Conservation (phyloP, 2,329 filamentous ascomycete species). For the Onygenales sp. region DNA sequence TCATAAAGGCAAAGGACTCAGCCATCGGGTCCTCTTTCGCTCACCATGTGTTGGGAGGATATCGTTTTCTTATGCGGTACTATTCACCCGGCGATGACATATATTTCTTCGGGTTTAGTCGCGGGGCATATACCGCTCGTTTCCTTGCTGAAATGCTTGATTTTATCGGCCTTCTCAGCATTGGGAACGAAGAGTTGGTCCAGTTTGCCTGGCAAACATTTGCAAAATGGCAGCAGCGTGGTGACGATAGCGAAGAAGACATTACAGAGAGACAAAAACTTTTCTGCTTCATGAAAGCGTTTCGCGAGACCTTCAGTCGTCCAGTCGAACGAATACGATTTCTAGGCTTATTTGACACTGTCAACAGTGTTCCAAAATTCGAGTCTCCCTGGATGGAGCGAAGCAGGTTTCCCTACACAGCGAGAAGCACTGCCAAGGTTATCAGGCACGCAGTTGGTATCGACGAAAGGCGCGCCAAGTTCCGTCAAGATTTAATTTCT, state of each 20-base stretch:
- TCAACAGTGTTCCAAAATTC: conserved; percentile 38
- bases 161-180: conserved; percentile 40
- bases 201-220: conserved; percentile 37
- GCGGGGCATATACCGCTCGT: conserved; percentile 44
- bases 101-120: conserved; percentile 48
- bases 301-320: conserved; percentile 42
- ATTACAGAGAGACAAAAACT: conserved; percentile 7
- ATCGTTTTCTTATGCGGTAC: conserved; percentile 48
- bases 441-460: conserved; percentile 46
- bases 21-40: conserved; percentile 31
- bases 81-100: conserved; percentile 43
- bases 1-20: conserved; percentile 10
- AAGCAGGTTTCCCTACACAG: conserved; percentile 14
- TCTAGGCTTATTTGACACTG: conserved; percentile 47
- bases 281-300: conserved; percentile 30
- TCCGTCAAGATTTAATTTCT: conserved; percentile 42
- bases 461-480: conserved; percentile 47
- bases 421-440: conserved; percentile 23
- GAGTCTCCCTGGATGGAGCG: conserved; percentile 24
- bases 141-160: conserved; percentile 46
- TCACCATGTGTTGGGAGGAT: conserved; percentile 44
- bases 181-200: conserved; percentile 46
- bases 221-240: conserved; percentile 23
- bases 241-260: conserved; percentile 13
- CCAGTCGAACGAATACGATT: conserved; percentile 41